Evolutionary conservation across 306 rosid genomes (phyloP), one percentile per base, ranked within the genome.

Genomic region (Malus fusca): DNA sequence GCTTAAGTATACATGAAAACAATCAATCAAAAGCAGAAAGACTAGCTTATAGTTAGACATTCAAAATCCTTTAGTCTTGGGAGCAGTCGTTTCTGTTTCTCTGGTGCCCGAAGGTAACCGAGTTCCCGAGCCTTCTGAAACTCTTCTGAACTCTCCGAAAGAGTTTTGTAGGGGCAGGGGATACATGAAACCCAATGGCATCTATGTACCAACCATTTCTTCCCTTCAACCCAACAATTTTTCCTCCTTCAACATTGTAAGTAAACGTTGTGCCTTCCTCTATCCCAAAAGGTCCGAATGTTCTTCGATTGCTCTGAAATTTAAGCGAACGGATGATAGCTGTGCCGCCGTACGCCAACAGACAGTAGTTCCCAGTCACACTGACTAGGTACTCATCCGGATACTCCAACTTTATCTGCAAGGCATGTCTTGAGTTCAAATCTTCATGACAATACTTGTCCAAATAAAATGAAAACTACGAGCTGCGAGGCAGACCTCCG

Each of bases 261-360:
- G 83, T 81, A 76, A 89, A 91, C 5, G 88, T 90, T 7, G 88
- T 91, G 61, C 92, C 95, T 77, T 89, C 88, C 82, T 88, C 87
- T 31, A 74, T 59, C 33, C 97, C 92, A 5, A 60, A 89, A 4
- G 92, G 88, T 40, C 92, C 94, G 69, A 79, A 89, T 6, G 77
- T 86, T 82, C 82, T 84, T 14, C 11, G 68, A 75, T 86, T 91
- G 84, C 89, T 89, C 84, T 66, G 83, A 15, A 86, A 75, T 61
- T 86, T 77, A 58, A 91, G 80, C 6, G 95, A 87, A n/a, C 91
- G 82, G 73, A 91, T 86, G 25, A 89, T 86, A 0, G 87, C 85
- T 17, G 77, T 33, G n/a, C 85, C 86, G 1, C 84, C 78, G 0
- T 43, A 77, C 67, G 43, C 83, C 66, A 84, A 76, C 1, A 88